Base-by-base conservation (phyloP, 768 basidiomycete genomes). In the Boletus patriciae region DNA sequence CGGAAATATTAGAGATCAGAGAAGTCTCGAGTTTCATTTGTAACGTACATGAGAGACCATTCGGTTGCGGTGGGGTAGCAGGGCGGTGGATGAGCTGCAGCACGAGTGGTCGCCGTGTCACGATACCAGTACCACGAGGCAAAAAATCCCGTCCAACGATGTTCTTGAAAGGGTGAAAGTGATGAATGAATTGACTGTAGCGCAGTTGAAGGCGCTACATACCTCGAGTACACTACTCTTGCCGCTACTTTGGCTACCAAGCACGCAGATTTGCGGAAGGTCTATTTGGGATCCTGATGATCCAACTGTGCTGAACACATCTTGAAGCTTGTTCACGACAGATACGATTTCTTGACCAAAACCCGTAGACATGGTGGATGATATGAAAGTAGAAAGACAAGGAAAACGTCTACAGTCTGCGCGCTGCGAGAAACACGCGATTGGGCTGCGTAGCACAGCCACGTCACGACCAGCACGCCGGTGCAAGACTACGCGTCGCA, bases 61-160 rank as follows among this genome's bases (percentile, higher is more conserved):
- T 82, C 13, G 77, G 60, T 52, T 73, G 72, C 41, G 77, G 57
- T 54, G 77, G 63, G 58, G 76, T 80, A 48, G 85, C 79, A 21
- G 86, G 83, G 64, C 94, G 80, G 74, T 98, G 85, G 70, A 98
- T 95, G 44, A 99, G 84, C 87, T 98, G 97, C 21, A 99, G 66
- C 72, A 96, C 95, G 75, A 99, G 77, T 54, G 97, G 97, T 71
- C 97, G 85, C 69, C 96, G 85, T 49, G 96, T 98, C 74, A 99
- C 96, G 68, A 99, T 99, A 75, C 96, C 96, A 54, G 94, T 92
- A 72, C 97, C 97, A 80, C 97, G 91, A 75, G 97, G 97, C 70
- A 99, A 73, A 81, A 99, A 99, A 74, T 99, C 97, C 63, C 96
- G 85, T 57, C 97, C 97, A 53, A 98, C 95, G 63, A 98, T 94